phyloP scores from a whole-genome alignment of 2,329 filamentous ascomycete genomes.

The Decorospora gaudefroyi region DNA sequence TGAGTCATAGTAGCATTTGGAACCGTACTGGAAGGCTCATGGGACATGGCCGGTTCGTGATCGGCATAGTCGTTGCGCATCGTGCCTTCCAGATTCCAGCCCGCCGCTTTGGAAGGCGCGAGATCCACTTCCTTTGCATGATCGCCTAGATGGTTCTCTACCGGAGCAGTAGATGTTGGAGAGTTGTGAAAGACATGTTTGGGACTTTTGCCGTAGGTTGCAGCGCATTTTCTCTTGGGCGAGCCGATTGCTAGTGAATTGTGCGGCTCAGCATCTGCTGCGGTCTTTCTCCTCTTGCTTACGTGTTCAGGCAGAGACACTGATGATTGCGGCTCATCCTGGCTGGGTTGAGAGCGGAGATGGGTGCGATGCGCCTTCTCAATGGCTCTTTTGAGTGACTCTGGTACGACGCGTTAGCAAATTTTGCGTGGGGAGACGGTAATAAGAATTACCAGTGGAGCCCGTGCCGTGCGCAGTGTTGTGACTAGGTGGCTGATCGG shows the following conservation, averaged over 20 bases:
- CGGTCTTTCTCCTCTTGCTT: slow-evolving; percentile 33
- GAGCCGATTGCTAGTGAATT: slow-evolving; percentile 1
- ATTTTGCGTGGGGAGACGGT: not conserved
- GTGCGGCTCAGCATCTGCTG: slow-evolving; percentile 10
- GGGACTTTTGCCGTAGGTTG: slow-evolving; percentile 19
- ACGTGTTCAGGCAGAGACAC: slow-evolving; percentile 24
- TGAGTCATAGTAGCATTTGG: slow-evolving; percentile 50
- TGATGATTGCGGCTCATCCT: slow-evolving; percentile 24
- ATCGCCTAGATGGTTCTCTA: not conserved
- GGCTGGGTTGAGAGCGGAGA: slow-evolving; percentile 24
- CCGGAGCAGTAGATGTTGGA: slow-evolving; percentile 4
- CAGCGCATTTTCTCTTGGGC: slow-evolving; percentile 6
- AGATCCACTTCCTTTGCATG: not conserved
- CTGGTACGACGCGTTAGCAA: slow-evolving; percentile 14
- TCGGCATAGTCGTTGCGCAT: slow-evolving; percentile 44
- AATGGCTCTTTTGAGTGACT: slow-evolving; percentile 31
- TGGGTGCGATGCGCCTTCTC: slow-evolving; percentile 34
- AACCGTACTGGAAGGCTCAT: slow-evolving; percentile 50
- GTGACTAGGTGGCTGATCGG: slow-evolving; percentile 15
- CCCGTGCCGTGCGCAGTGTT: slow-evolving; percentile 26
- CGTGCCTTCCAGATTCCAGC: slow-evolving; percentile 39
- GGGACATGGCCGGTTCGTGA: slow-evolving; percentile 51
- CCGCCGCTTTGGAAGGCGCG: slow-evolving; percentile 4
- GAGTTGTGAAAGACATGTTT: slow-evolving; percentile 8
- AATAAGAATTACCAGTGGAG: slow-evolving; percentile 34